Evolutionary conservation across 768 basidiomycete species (phyloP).

Genomic region (Amanita rimosa): DNA sequence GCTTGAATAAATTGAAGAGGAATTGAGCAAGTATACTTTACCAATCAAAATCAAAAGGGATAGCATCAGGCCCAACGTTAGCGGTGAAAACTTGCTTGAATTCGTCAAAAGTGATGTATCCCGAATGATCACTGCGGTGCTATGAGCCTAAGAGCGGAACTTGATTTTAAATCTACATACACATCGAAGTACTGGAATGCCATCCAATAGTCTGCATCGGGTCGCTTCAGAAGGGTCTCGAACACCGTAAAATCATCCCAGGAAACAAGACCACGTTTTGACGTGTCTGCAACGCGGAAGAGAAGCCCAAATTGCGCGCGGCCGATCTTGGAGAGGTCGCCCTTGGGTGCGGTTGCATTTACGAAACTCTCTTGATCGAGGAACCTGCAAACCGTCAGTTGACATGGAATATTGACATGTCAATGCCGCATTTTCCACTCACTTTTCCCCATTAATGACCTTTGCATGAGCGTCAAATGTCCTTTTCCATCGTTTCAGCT

Average conservation of each 20-base stretch:
- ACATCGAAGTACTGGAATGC: constrained; percentile 95
- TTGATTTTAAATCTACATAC: constrained; percentile 36
- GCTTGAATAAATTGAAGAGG: neutral
- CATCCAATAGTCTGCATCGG: constrained; percentile 96
- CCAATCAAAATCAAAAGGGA: constrained; percentile 96
- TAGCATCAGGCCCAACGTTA: constrained; percentile 65
- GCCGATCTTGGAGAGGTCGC: constrained; percentile 77
- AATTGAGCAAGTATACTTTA: constrained; percentile 18
- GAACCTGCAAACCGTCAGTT: constrained; percentile 31
- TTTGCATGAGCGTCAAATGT: constrained; percentile 78
- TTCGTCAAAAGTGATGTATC: constrained; percentile 86
- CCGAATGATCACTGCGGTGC: constrained; percentile 70
- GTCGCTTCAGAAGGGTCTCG: constrained; percentile 84
- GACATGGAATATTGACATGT: constrained; percentile 6
- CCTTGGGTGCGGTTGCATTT: constrained; percentile 85
- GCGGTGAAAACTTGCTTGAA: constrained; percentile 88
- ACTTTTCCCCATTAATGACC: constrained; percentile 73
- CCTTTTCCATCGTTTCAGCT: constrained; percentile 82
- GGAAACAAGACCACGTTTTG: constrained; percentile 64
- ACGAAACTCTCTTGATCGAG: constrained; percentile 85
- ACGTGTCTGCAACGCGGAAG: constrained; percentile 80
- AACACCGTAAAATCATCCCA: constrained; percentile 98
- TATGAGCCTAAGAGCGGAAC: neutral
- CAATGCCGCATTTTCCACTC: constrained; percentile 23
- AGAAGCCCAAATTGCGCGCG: constrained; percentile 83